Base-by-base conservation (phyloP, 805 yeast species). In the Wickerhamiella lipophila region DNA sequence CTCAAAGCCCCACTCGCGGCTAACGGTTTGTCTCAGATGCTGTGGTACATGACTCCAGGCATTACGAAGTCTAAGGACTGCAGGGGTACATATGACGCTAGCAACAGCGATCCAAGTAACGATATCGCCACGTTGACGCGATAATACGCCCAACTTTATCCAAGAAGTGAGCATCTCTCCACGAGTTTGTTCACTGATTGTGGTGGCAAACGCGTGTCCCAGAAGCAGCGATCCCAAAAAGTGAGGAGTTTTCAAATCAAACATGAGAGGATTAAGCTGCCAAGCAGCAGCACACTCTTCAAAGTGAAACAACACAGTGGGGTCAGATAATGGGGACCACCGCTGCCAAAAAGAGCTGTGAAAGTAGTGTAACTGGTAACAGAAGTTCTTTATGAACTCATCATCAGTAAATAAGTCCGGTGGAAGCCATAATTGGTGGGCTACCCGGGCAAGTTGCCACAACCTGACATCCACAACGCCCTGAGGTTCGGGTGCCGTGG, bases 41-140 rank as follows among this genome's bases (percentile, higher is more conserved):
- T 74, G 72, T 12, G 82, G 74, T 3, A 87, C 83, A 43, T 70
- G 68, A 6, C 79, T 68, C 97, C 97, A 89, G 1, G 88, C 73
- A 48, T 75, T 73, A 23, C 74, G 67, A 42, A 89, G 68, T 55
- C 97, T 73, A 50, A 89, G 67, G 1, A 89, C 71, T 0, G 96
- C 94, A 49, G 81, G 76, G 0, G 94, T 83, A 58, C 95, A 81
- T 1, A 88, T 72, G 1, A 82, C 72, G 0, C 92, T 79, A 1
- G 95, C 85, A 55, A 89, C 78, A 0, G 95, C 95, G 21, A 86
- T 68, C 96, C 96, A 89, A 26, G 92, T 80, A 0, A 87, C 88
- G 88, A 86, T 85, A 61, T 89, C 94, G 45, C 97, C 97, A 26
- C 76, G 68, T 52, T 75, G 76, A 58, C 85, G 92, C 53, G 89